Evolutionary conservation across 1,139 yeast genomes (phyloP), one percentile per base, ranked within the genome.

Genomic region (Yamadazyma sp.): DNA sequence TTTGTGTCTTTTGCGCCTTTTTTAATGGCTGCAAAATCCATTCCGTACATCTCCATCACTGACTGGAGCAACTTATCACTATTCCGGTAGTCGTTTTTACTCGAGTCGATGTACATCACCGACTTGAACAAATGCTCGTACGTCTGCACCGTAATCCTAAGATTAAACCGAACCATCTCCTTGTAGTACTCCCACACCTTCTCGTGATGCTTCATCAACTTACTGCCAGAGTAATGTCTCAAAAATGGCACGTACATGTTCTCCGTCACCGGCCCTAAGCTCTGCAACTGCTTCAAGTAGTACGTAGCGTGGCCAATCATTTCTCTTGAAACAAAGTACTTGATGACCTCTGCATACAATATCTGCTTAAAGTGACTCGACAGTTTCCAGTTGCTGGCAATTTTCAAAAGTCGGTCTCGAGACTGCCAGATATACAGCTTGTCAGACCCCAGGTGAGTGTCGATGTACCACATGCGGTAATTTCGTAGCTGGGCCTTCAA

Each of bases 41-140:
- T 48, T 2, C 68, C 69, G 43, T 62, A 52, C 48, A 59, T 53
- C 18, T 65, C 67, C 34, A 67, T 55, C 9, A 68, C 57, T 3
- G 70, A 61, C 35, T 54, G 51, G 38, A 69, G 49, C 16, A 69
- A 49, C 39, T 56, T 59, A 35, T 44, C 54, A 1, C 72, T 60
- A 40, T 61, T 62, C 5, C 43, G 46, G 34, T 50, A 60, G 13
- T 50, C 53, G 15, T 52, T 53, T 3, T 54, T 47, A 34, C 50
- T 50, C 14, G 62, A 44, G 43, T 74, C 77, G 33, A 64, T 50
- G 41, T 59, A 59, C 6, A 74, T 59, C 15, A 76, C 58, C 0
- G 81, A 64, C 35, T 62, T 59, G 48, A 77, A 59, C 39, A 77
- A 48, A 44, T 57, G 62, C 25, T 59, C 59, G 41, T 77, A 70